These are phyloP conservation scores for Neurospora sp. DNA, from an alignment of 495 filamentous ascomycete genomes.

Conservation along the genomic window DNA sequence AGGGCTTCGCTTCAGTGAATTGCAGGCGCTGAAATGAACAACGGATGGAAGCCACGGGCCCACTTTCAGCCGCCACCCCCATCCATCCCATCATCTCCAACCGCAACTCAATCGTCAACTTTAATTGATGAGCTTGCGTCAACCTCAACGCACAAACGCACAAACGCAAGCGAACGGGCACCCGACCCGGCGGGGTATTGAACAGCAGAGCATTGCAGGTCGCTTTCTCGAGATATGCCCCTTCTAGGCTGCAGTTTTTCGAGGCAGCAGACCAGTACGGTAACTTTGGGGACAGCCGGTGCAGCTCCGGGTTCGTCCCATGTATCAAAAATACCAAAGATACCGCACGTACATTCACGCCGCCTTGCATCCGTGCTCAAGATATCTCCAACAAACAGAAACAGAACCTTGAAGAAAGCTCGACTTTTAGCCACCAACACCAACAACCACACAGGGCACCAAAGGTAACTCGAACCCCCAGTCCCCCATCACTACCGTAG, in stretches of 20 bases:
- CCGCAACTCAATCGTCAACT: neutral
- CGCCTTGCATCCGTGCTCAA: neutral
- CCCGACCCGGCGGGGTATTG: neutral
- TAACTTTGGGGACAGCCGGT: neutral
- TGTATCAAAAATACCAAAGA: neutral
- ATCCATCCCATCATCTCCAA: neutral
- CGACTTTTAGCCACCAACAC: neutral
- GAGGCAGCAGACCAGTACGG: neutral
- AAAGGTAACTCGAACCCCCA: no score
- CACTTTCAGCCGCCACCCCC: neutral
- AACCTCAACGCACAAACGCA: neutral
- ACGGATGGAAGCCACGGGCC: neutral
- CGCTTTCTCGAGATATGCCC: neutral
- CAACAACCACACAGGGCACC: neutral
- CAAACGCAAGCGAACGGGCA: neutral
- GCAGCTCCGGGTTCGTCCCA: neutral
- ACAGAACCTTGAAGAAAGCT: neutral
- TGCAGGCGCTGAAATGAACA: neutral
- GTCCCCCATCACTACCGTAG: neutral
- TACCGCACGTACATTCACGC: neutral
- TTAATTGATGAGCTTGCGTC: neutral
- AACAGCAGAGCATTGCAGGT: neutral
- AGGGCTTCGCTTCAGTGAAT: neutral
- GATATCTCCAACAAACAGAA: neutral
- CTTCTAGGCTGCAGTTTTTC: neutral